These are phyloP conservation scores for Saururus chinensis DNA, from an alignment of 164 flowering plant genomes.

Conservation along the genomic window DNA sequence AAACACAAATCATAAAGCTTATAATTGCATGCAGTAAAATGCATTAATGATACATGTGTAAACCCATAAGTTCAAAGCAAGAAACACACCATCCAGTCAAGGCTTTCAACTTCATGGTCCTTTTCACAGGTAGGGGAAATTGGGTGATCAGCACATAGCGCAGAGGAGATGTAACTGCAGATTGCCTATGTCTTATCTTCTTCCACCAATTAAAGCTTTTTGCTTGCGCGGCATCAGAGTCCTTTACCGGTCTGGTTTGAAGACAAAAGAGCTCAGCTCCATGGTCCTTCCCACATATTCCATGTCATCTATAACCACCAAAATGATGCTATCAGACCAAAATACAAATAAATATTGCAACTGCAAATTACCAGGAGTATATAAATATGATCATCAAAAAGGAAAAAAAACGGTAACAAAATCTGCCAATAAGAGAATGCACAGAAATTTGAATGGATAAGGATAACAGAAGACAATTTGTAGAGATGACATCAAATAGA, in stretches of 20 bases:
- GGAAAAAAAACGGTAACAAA: no score
- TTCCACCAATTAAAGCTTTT: conserved; percentile 55
- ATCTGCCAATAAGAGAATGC: no score
- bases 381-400: no score
- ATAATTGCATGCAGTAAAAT: no score
- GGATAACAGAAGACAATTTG: no score
- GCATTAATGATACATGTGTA: not conserved
- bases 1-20: not conserved
- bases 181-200: conserved; percentile 27
- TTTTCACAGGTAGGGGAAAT: conserved; percentile 57
- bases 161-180: conserved; percentile 14
- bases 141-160: conserved; percentile 32
- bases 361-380: no score
- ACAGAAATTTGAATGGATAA: no score
- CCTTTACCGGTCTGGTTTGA: conserved; percentile 10
- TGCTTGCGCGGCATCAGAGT: conserved; percentile 16
- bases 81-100: conserved; percentile 69
- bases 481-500: no score
- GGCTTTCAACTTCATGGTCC: conserved; percentile 71
- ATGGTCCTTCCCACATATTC: no score
- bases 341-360: no score
- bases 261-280: conserved; percentile 39
- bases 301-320: no score
- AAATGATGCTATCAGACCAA: no score
- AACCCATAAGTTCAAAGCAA: not conserved